Percentiles rank a stretch among this genome's conserved stretches.
Evolutionary conservation across 2,329 filamentous ascomycete species (phyloP).

Genomic region (Cladosporium sphaerospermum): DNA sequence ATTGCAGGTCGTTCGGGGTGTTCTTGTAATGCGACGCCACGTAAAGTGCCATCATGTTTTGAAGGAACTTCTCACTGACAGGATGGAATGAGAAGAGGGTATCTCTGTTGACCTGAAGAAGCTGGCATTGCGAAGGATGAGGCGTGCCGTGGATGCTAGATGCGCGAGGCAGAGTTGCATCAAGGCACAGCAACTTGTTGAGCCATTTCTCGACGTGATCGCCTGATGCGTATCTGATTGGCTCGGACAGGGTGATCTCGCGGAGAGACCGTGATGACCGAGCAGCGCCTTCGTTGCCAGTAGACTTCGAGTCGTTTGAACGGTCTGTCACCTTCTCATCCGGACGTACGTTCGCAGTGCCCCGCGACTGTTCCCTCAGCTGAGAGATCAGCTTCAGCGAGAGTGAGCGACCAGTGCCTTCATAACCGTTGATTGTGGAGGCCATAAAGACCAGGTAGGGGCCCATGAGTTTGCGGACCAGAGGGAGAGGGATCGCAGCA

Average conservation of each 20-base stretch:
- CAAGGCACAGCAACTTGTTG: constrained; percentile 86
- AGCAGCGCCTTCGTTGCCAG: constrained; percentile 53
- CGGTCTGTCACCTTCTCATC: constrained; percentile 68
- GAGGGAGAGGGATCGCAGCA: constrained; percentile 85
- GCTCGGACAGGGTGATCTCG: constrained; percentile 88
- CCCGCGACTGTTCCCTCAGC: constrained; percentile 82
- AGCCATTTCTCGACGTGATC: constrained; percentile 95
- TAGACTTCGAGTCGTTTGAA: constrained; percentile 66
- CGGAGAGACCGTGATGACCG: constrained; percentile 71
- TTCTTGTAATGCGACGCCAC: constrained; percentile 98
- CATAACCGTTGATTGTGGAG: constrained; percentile 97
- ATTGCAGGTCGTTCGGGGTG: constrained; percentile 92
- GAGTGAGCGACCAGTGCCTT: constrained; percentile 89
- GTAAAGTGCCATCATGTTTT: constrained; percentile 97
- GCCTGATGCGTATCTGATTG: constrained; percentile 87
- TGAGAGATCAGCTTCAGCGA: constrained; percentile 97
- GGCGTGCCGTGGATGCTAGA: constrained; percentile 75
- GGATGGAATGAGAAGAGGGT: constrained; percentile 97
- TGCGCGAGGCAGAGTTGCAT: constrained; percentile 78
- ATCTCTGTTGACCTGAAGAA: constrained; percentile 91
- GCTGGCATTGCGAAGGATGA: constrained; percentile 83
- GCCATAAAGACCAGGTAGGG: constrained; percentile 99
- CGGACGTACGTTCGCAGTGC: constrained; percentile 49
- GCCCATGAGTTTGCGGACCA: constrained; percentile 90
- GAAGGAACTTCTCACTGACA: constrained; percentile 91